Evolutionary conservation across 495 filamentous ascomycete genomes (phyloP).

Genomic region (Physcia stellaris): DNA sequence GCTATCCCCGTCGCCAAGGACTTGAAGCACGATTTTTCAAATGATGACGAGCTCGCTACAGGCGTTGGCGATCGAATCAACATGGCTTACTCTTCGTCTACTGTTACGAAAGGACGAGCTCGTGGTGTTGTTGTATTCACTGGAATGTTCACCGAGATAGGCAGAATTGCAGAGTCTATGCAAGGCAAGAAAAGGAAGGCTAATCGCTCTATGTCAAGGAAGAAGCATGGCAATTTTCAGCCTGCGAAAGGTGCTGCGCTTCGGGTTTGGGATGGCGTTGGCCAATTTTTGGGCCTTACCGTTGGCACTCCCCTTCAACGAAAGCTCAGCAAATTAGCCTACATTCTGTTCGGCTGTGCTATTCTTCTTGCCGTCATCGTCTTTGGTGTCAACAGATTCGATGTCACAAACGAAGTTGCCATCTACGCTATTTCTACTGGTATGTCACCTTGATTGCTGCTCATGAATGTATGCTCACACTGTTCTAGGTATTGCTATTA

Average conservation of each 20-base stretch:
- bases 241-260: slow-evolving; percentile 41
- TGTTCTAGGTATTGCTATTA: slow-evolving; percentile 50
- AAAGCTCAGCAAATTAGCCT: slow-evolving; percentile 67
- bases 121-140: slow-evolving; percentile 51
- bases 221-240: slow-evolving; percentile 44
- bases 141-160: slow-evolving; percentile 76
- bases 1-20: slow-evolving; percentile 45
- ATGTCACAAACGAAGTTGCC: slow-evolving; percentile 54
- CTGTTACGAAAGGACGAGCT: slow-evolving; percentile 54
- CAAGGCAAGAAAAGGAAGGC: slow-evolving; percentile 41
- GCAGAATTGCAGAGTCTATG: slow-evolving; percentile 64
- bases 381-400: slow-evolving; percentile 61
- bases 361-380: slow-evolving; percentile 67
- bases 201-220: slow-evolving; percentile 48
- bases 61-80: slow-evolving; percentile 51
- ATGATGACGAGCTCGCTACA: slow-evolving; percentile 35
- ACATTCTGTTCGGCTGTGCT: slow-evolving; percentile 60
- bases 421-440: slow-evolving; percentile 69
- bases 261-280: slow-evolving; percentile 48
- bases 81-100: slow-evolving; percentile 55
- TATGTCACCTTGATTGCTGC: slow-evolving; percentile 10
- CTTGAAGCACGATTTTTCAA: slow-evolving; percentile 18
- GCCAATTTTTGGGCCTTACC: slow-evolving; percentile 61
- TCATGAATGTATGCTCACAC: not conserved
- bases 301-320: slow-evolving; percentile 68